phyloP scores from a whole-genome alignment of 495 filamentous ascomycete species.

The Hamigera avellanea region DNA sequence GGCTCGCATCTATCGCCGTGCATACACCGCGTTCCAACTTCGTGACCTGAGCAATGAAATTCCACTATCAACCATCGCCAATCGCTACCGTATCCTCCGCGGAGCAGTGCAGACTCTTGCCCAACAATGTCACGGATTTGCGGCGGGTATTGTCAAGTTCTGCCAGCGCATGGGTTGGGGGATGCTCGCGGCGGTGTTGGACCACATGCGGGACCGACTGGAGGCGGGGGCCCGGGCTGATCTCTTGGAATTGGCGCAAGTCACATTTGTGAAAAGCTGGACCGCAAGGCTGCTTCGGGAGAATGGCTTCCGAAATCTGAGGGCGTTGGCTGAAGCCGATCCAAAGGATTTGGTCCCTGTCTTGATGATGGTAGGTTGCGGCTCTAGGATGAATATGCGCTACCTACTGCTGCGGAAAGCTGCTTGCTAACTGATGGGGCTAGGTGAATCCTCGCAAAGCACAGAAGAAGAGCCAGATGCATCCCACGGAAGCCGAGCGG shows the following conservation, averaged over 20 bases:
- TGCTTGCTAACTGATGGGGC: too few species aligned
- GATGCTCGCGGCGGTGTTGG: slow-evolving; percentile 59
- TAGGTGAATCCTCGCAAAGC: slow-evolving; percentile 40
- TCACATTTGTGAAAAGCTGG: slow-evolving; percentile 67
- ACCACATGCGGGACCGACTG: slow-evolving; percentile 66
- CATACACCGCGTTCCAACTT: slow-evolving; percentile 70
- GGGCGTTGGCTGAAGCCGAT: slow-evolving; percentile 55
- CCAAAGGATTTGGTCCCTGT: slow-evolving; percentile 57
- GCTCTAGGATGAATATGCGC: too few species aligned
- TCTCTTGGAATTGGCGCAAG: slow-evolving; percentile 58
- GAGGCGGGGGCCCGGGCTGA: slow-evolving; percentile 66
- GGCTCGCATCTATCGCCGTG: slow-evolving; percentile 59
- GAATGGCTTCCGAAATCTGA: slow-evolving; percentile 60
- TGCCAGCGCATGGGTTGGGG: slow-evolving; percentile 67
- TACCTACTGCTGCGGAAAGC: too few species aligned
- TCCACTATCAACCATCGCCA: slow-evolving; percentile 57
- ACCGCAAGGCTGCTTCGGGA: slow-evolving; percentile 70
- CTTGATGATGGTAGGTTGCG: slow-evolving; percentile 46
- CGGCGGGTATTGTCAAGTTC: slow-evolving; percentile 65
- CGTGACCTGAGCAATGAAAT: slow-evolving; percentile 73
- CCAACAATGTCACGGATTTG: slow-evolving; percentile 69
- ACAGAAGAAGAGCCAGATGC: slow-evolving; percentile 33
- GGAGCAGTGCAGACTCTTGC: slow-evolving; percentile 63
- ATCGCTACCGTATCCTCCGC: slow-evolving; percentile 56
- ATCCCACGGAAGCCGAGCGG: slow-evolving; percentile 47